These are phyloP conservation scores for Colletotrichum tropicale DNA, from an alignment of 2,329 filamentous ascomycete genomes.

Conservation along the genomic window DNA sequence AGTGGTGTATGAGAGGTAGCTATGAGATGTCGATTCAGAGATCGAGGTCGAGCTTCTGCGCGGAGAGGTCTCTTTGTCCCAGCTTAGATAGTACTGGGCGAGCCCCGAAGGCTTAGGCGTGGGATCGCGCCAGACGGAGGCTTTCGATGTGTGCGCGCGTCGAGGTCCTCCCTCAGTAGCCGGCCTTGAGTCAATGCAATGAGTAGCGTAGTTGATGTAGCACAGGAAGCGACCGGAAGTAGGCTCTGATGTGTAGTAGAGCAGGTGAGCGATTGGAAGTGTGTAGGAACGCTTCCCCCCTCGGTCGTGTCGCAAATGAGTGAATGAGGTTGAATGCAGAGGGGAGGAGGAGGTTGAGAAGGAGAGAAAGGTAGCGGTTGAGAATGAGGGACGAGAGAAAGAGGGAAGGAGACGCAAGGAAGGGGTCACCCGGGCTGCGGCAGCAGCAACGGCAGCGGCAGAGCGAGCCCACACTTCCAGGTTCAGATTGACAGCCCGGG, in stretches of 20 bases:
- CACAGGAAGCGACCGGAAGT: not conserved
- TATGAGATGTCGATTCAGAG: not conserved
- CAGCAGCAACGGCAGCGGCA: not conserved
- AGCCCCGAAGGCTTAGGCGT: not conserved
- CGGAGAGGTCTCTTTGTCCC: not conserved
- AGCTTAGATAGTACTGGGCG: not conserved
- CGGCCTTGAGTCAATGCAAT: not conserved
- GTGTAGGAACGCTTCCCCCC: not conserved
- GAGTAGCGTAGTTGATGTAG: not conserved
- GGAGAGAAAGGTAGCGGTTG: not conserved
- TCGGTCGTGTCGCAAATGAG: not conserved
- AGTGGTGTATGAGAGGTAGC: not conserved
- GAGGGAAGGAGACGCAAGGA: not conserved
- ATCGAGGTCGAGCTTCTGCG: not conserved
- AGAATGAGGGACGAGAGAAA: not conserved
- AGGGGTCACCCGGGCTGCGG: constrained; percentile 3
- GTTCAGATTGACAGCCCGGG: not conserved
- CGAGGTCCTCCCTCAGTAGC: not conserved
- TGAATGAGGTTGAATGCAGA: not conserved
- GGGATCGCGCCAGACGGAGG: not conserved
- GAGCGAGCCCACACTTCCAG: not conserved
- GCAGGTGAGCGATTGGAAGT: not conserved
- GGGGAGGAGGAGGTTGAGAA: not conserved
- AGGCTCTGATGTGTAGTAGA: not conserved
- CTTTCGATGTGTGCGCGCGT: not conserved